A percentile compares a stretch with the other conserved stretches of the same genome.
These are phyloP conservation scores for Pisolithus tinctorius DNA, from an alignment of 768 basidiomycete species.

Conservation along the genomic window DNA sequence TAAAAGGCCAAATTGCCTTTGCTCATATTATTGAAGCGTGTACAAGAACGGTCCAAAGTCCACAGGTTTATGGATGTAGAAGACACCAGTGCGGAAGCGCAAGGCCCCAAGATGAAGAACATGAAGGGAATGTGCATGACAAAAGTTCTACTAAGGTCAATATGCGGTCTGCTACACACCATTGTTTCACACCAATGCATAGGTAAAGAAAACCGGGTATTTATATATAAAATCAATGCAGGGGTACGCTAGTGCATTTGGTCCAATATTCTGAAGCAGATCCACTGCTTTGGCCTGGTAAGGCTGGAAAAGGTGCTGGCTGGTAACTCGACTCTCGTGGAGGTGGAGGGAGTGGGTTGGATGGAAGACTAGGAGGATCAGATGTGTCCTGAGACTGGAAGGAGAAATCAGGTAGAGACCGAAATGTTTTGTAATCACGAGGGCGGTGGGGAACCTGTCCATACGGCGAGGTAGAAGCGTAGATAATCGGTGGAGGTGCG, in stretches of 20 bases:
- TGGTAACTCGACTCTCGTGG: constrained; percentile 56
- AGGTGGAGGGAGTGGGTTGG: constrained; percentile 66
- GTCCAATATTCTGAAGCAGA: constrained; percentile 56
- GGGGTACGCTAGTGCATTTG: constrained; percentile 48
- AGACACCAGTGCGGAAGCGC: constrained; percentile 5
- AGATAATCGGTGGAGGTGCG: constrained; percentile 47
- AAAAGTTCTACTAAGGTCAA: constrained; percentile 16
- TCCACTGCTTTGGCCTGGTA: constrained; percentile 32
- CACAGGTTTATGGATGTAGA: constrained; percentile 6
- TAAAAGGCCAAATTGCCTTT: no score
- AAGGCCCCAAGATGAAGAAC: constrained; percentile 1
- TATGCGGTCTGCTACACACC: constrained; percentile 5
- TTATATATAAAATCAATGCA: constrained; percentile 27
- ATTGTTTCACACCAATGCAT: constrained; percentile 13
- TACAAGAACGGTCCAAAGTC: neutral
- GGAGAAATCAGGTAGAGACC: constrained; percentile 20
- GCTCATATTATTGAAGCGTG: neutral
- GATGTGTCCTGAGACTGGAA: constrained; percentile 27
- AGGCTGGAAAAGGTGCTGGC: constrained; percentile 37
- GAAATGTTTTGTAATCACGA: constrained; percentile 22
- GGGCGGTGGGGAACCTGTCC: constrained; percentile 19
- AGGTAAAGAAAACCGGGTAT: constrained; percentile 17
- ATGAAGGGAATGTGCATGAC: constrained; percentile 8
- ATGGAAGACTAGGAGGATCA: constrained; percentile 28
- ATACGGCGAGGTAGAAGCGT: constrained; percentile 31